A percentile compares a stretch with the other conserved stretches of the same genome.
Evolutionary conservation across 2,329 filamentous ascomycete genomes (phyloP).

Genomic region (Paracoccidioides brasiliensis): DNA sequence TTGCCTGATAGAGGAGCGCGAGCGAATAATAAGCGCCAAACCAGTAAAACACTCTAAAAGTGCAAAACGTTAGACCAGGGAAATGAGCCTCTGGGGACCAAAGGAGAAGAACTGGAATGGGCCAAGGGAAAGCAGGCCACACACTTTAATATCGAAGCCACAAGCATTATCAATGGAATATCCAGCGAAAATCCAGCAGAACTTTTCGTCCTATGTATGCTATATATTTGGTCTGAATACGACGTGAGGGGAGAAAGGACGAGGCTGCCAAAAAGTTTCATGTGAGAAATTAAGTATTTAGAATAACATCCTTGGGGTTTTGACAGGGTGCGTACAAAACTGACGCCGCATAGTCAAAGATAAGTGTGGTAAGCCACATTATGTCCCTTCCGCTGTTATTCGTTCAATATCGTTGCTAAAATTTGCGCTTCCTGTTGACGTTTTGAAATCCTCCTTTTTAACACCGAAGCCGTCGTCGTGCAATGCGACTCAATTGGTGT

Average conservation of each 20-base stretch:
- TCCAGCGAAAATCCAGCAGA: slow-evolving; percentile 54
- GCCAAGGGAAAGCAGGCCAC: slow-evolving; percentile 5
- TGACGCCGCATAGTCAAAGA: slow-evolving; percentile 36
- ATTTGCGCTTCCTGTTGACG: background rate
- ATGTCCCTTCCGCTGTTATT: slow-evolving; percentile 6
- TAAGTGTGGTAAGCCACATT: slow-evolving; percentile 28
- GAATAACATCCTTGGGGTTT: slow-evolving; percentile 2
- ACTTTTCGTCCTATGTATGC: slow-evolving; percentile 46
- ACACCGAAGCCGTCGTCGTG: background rate
- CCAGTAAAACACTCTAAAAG: slow-evolving; percentile 49
- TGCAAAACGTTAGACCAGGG: slow-evolving; percentile 3
- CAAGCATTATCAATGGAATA: slow-evolving; percentile 54
- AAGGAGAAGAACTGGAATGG: background rate
- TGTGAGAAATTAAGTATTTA: background rate
- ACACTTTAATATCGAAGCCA: slow-evolving; percentile 51
- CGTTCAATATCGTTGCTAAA: background rate
- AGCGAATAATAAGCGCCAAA: slow-evolving; percentile 48
- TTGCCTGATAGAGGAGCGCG: slow-evolving; percentile 46
- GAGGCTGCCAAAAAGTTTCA: slow-evolving; percentile 31
- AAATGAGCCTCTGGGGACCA: background rate
- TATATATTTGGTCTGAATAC: slow-evolving; percentile 54
- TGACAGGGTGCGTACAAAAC: slow-evolving; percentile 30
- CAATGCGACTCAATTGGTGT: background rate
- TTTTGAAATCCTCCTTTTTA: background rate
- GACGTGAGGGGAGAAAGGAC: slow-evolving; percentile 51